Base-by-base conservation (phyloP, 2,329 filamentous ascomycete genomes). In the Whalleya microplaca region DNA sequence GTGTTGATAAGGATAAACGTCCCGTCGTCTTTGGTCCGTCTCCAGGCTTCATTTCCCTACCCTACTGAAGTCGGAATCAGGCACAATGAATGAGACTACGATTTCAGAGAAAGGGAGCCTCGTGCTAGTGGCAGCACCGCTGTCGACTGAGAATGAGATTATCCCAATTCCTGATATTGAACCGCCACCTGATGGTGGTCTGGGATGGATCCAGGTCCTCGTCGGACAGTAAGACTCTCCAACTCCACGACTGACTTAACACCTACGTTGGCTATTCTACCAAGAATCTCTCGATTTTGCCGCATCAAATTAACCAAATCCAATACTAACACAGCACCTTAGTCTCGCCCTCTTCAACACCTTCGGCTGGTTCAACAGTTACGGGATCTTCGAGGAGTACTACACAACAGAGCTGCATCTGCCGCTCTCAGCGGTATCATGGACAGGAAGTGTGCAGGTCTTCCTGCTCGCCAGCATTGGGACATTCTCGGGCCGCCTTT, bases 341-440 rank as follows among this genome's bases (percentile, higher is more conserved):
- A 64, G 60, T 48, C 62, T 64, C 18, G 61, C 59, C 23, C 21
- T 63, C 10, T 64, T 64, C 60, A 64, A 63, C 45, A 64, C 58
- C 5, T 60, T 59, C 41, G 62, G 62, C 3, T 63, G 58, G 59
- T 60, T 64, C 45, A 64, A 63, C 50, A 67, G 66, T 45, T 72
- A 67, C 46, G 70, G 70, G 21, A 66, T 70, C 32, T 73, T 73
- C 48, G 69, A 73, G 50, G 62, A 65, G 21, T 71, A 70, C 56
- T 72, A 70, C 47, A 65, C 49, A 27, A 47, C 47, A 42, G 59
- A 57, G 48, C 55, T 60, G 21, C 50, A 53, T 21, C 57, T 62
- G 42, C 61, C 58, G 41, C 59, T 64, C 20, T 70, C 68, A 8
- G 59, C 56, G 18, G 66, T 72, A 7, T 66, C 67, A 9, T 67